A percentile compares a stretch with the other conserved stretches of the same genome.
Conservation (phyloP, 2,329 filamentous ascomycete genomes). For the Cryphonectria nitschkei region DNA sequence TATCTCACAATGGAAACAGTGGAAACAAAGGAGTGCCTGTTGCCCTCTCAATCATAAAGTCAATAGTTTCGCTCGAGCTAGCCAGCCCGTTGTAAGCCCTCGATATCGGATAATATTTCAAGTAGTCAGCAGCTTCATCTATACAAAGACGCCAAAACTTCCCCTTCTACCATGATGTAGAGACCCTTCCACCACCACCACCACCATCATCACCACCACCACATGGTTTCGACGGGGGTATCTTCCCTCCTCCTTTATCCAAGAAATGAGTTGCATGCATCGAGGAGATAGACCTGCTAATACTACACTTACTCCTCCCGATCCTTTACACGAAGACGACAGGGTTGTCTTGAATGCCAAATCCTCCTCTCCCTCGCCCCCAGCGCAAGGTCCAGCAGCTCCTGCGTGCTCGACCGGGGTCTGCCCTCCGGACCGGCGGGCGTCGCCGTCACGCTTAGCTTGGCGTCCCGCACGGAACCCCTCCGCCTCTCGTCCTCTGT, state of each 20-base stretch:
- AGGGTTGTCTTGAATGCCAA: constrained; percentile 66
- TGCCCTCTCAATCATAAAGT: not conserved
- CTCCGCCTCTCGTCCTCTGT: constrained; percentile 37
- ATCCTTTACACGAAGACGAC: constrained; percentile 58
- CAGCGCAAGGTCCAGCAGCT: constrained; percentile 61
- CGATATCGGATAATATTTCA: not conserved
- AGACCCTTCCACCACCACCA: not conserved
- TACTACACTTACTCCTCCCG: constrained; percentile 25
- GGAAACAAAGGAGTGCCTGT: not conserved
- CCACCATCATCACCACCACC: too few species aligned
- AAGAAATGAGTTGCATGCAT: not conserved
- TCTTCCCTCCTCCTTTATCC: not conserved
- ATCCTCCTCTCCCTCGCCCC: constrained; percentile 64
- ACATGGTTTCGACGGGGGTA: not conserved
- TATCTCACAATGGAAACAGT: not conserved
- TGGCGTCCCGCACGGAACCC: constrained; percentile 29
- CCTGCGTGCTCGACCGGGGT: constrained; percentile 57
- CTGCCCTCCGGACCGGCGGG: constrained; percentile 36
- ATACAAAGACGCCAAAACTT: not conserved
- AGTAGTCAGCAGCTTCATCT: not conserved
- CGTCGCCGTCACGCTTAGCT: constrained; percentile 30
- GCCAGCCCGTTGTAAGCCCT: too few species aligned
- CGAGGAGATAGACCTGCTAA: not conserved
- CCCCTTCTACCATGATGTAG: not conserved
- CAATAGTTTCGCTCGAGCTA: not conserved